Evolutionary conservation across 148 eudicot species (phyloP).

Genomic region (Cornus suecica): DNA sequence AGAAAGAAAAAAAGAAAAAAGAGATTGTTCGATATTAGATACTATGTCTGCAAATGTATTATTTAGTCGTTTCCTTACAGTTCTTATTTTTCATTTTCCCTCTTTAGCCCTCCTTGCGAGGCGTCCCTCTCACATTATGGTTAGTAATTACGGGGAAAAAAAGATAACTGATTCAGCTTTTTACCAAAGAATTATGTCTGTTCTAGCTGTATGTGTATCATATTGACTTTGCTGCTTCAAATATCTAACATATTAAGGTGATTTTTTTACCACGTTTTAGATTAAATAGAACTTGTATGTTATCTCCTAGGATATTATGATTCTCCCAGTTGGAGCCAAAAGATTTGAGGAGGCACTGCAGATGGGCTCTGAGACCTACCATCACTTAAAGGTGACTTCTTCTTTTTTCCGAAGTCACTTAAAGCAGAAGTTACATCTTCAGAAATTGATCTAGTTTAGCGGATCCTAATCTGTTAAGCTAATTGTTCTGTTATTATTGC

Average conservation of each 20-base stretch:
- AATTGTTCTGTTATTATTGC: background rate
- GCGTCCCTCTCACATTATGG: too few relatives aligned
- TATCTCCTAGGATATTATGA: constrained; percentile 65
- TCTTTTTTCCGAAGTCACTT: background rate
- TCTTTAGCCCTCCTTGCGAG: too few relatives aligned
- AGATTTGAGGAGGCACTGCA: constrained; percentile 86
- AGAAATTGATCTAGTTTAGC: background rate
- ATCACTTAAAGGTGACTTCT: constrained; percentile 70
- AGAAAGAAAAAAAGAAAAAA: too few relatives aligned
- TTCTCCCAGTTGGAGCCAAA: constrained; percentile 84
- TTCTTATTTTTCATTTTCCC: background rate
- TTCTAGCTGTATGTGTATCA: constrained; percentile 9
- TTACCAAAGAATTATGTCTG: background rate
- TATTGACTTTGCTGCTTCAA: background rate
- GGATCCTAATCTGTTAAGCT: background rate
- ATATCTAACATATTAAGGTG: background rate
- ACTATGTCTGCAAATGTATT: background rate
- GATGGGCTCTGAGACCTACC: constrained; percentile 91
- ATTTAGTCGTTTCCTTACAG: constrained; percentile 1
- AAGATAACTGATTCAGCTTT: too few relatives aligned
- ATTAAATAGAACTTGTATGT: constrained; percentile 4
- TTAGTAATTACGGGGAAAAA: too few relatives aligned
- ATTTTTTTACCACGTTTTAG: background rate
- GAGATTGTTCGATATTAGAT: background rate
- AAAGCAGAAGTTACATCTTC: background rate